Evolutionary conservation across 371 early-diverging fungal species (phyloP), one percentile per base, ranked within the genome.

Genomic region (Rhizopus sp.): DNA sequence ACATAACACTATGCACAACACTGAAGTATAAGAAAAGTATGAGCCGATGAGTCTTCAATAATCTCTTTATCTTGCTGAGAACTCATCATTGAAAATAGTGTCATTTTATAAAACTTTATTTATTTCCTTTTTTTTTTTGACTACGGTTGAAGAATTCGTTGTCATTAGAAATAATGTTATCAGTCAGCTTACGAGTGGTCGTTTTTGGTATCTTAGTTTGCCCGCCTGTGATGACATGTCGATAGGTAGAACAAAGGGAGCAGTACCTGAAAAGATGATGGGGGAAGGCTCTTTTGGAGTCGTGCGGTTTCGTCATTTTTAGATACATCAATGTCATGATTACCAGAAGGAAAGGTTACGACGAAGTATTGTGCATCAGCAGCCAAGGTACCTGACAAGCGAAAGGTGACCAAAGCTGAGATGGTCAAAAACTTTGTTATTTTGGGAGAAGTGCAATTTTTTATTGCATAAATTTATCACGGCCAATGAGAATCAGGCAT

Each of bases 111-210:
- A 23, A 23, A 23, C 23, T 23, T 23, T 23, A 0, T 23, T 23
- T 23, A 0, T 23, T 23, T 23, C 23, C 2, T 23, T 23, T 23
- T 23, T 23, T 2, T 23, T 23, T 23, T 23, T 23, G 23, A 23
- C 23, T 48, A 32, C 82, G 78, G 50, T 67, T 75, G 61, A 79
- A 84, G 54, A 80, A 81, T 41, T 84, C 84, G 53, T 83, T 81
- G 38, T 79, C 79, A 8, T 80, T 81, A 15, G 69, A 45, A 8
- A 66, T 55, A 5, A 64, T 66, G 12, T 73, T 76, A 2, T 54
- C 37, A 10, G 75, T 64, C 5, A 81, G 59, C 12, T 72, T 65
- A 51, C 82, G 77, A 4, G 55, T 62, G 10, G 65, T 53, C 0
- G 59, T 23, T 49, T 78, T 75, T n/a, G 64, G 53, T 5, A 44